Evolutionary conservation across 805 yeast species (phyloP), one percentile per base, ranked within the genome.

Genomic region (Jamesozyma hellenica): DNA sequence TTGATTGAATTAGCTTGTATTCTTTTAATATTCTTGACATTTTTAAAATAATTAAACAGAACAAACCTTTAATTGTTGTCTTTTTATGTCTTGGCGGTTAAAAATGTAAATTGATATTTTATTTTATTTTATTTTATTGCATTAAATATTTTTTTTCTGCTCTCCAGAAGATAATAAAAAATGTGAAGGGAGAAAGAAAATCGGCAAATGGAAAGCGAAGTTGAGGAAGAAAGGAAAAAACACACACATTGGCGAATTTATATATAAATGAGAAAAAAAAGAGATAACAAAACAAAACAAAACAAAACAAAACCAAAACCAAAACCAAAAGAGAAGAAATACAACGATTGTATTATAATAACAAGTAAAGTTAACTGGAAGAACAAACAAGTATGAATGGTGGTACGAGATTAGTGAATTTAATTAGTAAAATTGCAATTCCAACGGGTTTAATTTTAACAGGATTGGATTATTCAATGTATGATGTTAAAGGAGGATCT

Each of bases 401-500:
- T 13, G 39, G 39, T 32, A 29, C 26, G 27, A 54, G 52, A 47
- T 37, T 55, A 3, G 49, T 57, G 4, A 61, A 56, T 37, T 42
- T 48, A 14, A 33, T 58, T 19, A 51, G 58, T 16, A 60, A 56
- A 51, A 60, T 83, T 42, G 90, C 90, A 3, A 60, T 81, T 28
- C 92, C 92, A 9, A 71, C 73, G 3, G 88, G 88, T 53, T 56
- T 79, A 12, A 79, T 82, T 16, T 59, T 79, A 38, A 69, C 85
- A 28, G 78, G 82, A 10, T 82, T 80, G 8, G 90, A 86, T 57
- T 76, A 82, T 52, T 79, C 96, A 23, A 68, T 92, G 65, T 92
- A 86, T 60, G 97, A 92, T 57, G 98, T 92, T 29, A 79, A 82
- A 57, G 98, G 98, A 44, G 98, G 98, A 41, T 75, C 84, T 42